Percentiles rank a stretch among this genome's conserved stretches.
These are phyloP conservation scores for Ophiostoma himal-ulmi DNA, from an alignment of 2,329 filamentous ascomycete species.

Conservation along the genomic window DNA sequence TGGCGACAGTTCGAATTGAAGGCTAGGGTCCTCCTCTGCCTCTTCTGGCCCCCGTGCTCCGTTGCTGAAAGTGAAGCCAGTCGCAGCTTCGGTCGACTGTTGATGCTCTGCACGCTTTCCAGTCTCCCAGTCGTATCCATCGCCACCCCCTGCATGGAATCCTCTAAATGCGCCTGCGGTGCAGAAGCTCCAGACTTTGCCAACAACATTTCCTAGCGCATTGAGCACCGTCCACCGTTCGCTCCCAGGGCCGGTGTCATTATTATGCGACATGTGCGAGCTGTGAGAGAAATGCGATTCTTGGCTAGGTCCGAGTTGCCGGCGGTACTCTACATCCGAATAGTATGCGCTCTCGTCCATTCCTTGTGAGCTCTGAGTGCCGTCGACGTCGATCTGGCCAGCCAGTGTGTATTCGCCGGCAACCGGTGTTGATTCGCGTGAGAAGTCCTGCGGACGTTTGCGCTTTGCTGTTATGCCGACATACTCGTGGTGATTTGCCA, in stretches of 20 bases:
- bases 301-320: slow-evolving; percentile 45
- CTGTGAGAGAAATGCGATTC: slow-evolving; percentile 18
- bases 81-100: background rate
- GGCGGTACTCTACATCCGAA: slow-evolving; percentile 52
- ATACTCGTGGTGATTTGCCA: background rate
- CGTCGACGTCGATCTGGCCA: slow-evolving; percentile 49
- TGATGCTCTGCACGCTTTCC: slow-evolving; percentile 28
- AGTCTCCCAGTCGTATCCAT: slow-evolving; percentile 50
- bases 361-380: slow-evolving; percentile 29
- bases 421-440: slow-evolving; percentile 34
- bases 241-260: slow-evolving; percentile 42
- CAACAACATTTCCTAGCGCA: slow-evolving; percentile 61
- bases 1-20: background rate
- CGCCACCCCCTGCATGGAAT: slow-evolving; percentile 80
- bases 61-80: background rate
- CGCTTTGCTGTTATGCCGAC: slow-evolving; percentile 38
- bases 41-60: background rate
- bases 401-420: slow-evolving; percentile 45
- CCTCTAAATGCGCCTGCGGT: slow-evolving; percentile 67
- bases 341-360: slow-evolving; percentile 53
- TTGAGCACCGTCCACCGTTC: slow-evolving; percentile 43
- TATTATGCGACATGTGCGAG: background rate
- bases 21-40: background rate
- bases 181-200: slow-evolving; percentile 83
- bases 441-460: slow-evolving; percentile 36